Conservation (phyloP, 2,329 filamentous ascomycete species). For the Leptographium radiaticola region DNA sequence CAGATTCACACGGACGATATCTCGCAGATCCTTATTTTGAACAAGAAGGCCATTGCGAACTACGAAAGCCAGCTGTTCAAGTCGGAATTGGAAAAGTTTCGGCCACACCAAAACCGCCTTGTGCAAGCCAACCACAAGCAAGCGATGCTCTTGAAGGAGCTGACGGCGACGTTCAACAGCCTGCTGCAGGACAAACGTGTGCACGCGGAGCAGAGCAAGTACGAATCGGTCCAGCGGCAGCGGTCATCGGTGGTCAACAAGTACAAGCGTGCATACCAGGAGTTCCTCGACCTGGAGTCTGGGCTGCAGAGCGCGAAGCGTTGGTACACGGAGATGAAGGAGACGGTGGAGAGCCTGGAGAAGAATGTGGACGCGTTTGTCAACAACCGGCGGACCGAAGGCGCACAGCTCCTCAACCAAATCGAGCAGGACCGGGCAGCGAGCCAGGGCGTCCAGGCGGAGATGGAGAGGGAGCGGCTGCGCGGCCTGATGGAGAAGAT, state of each 20-base stretch:
- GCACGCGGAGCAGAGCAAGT: conserved; percentile 86
- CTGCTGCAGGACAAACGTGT: conserved; percentile 91
- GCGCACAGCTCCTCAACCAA: conserved; percentile 73
- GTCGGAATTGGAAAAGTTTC: conserved; percentile 93
- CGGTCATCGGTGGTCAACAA: conserved; percentile 67
- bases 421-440: conserved; percentile 70
- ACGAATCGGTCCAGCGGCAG: conserved; percentile 77
- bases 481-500: conserved; percentile 90
- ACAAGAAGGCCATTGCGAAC: conserved; percentile 91
- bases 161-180: conserved; percentile 75
- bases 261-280: conserved; percentile 85
- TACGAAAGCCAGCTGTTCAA: conserved; percentile 90
- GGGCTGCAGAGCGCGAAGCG: conserved; percentile 78
- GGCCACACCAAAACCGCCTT: conserved; percentile 80
- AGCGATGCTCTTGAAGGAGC: conserved; percentile 82
- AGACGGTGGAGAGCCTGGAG: conserved; percentile 79
- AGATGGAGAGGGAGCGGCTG: conserved; percentile 74
- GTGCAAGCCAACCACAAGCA: conserved; percentile 94
- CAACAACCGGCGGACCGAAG: conserved; percentile 83
- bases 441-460: conserved; percentile 49
- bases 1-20: conserved; percentile 95
- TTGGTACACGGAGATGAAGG: conserved; percentile 93
- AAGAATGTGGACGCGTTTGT: conserved; percentile 98
- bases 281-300: conserved; percentile 78
- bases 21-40: conserved; percentile 89